Evolutionary conservation across 208 protist species (phyloP).

Genomic region (Acanthamoeba lenticulata): DNA sequence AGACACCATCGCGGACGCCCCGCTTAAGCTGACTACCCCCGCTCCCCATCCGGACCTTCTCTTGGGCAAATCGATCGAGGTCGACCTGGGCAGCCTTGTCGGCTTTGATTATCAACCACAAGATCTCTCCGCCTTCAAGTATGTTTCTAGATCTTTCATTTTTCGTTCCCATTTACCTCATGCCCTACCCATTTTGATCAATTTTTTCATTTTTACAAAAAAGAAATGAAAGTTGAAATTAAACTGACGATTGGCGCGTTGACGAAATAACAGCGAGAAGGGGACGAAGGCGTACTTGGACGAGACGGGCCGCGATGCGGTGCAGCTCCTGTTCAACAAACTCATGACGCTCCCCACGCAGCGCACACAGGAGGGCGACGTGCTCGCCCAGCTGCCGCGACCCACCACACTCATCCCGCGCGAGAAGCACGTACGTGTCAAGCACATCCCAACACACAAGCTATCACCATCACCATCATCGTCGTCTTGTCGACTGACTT

Average conservation of each 20-base stretch:
- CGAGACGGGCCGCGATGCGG: conserved; percentile 51
- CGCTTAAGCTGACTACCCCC: background rate
- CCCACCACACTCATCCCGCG: conserved; percentile 51
- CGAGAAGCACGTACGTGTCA: conserved; percentile 64
- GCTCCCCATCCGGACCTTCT: conserved; percentile 43
- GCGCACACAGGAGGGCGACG: conserved; percentile 48
- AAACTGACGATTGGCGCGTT: background rate
- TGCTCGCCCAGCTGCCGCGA: conserved; percentile 56
- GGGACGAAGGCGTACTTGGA: conserved; percentile 17
- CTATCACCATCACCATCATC: too few species aligned
- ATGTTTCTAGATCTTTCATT: background rate
- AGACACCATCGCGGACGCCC: background rate
- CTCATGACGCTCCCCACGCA: background rate
- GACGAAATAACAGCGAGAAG: background rate
- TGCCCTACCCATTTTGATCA: background rate
- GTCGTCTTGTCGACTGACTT: background rate
- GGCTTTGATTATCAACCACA: conserved; percentile 46
- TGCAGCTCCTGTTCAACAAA: conserved; percentile 62
- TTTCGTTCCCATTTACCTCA: background rate
- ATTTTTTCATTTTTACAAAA: background rate
- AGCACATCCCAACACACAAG: too few species aligned
- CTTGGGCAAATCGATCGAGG: conserved; percentile 45
- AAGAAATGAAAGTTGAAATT: background rate
- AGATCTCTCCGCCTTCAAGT: conserved; percentile 37
- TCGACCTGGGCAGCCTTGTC: conserved; percentile 52